Base-by-base conservation (phyloP, 2,329 filamentous ascomycete species). In the Ophiostoma perfectum region DNA sequence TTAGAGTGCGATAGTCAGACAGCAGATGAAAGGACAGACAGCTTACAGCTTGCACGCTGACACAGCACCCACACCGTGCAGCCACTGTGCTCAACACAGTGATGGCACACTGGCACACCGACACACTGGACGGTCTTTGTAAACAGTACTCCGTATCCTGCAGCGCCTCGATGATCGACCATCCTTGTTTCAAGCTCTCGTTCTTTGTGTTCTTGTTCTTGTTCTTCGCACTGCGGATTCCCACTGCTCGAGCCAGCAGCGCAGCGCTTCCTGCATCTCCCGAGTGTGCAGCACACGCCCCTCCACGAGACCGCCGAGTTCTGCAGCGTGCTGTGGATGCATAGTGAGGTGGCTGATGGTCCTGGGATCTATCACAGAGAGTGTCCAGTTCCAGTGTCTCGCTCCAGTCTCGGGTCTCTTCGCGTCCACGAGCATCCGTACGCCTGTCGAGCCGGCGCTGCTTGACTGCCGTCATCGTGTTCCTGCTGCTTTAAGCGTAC, bases 281-380 rank as follows among this genome's bases (percentile, higher is more conserved):
- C 60, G 60, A 63, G 16, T n/a, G 27, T 42, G 38, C 38, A 44
- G 60, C 60, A 63, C 39, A 63, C 38, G 58, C 60, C 60, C 60
- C 60, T 44, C 39, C 16, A 63, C 7, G 16, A n/a, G 14, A 42
- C 39, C 27, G 60, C 60, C 60, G 39, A 63, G 36, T 42, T 63
- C 38, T 42, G 49, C 49, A 27, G 49, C 49, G 18, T 9, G 49
- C 27, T 27, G 5, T 55, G n/a, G 5, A 55, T 8, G 49, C 7
- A 55, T 36, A 1, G 11, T 1, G 1, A n/a, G 14, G 38, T 62
- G 38, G 8, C n/a, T 55, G 9, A 11, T 55, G 5, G n/a, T 16
- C 16, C n/a, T 52, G n/a, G 6, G 27, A 27, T n/a, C n/a, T 27
- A 27, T 27, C 27, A 27, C 27, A 27, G 27, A 27, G 27, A 27